These are phyloP conservation scores for Phialocephala subalpina DNA, from an alignment of 2,329 filamentous ascomycete genomes.

Conservation along the genomic window DNA sequence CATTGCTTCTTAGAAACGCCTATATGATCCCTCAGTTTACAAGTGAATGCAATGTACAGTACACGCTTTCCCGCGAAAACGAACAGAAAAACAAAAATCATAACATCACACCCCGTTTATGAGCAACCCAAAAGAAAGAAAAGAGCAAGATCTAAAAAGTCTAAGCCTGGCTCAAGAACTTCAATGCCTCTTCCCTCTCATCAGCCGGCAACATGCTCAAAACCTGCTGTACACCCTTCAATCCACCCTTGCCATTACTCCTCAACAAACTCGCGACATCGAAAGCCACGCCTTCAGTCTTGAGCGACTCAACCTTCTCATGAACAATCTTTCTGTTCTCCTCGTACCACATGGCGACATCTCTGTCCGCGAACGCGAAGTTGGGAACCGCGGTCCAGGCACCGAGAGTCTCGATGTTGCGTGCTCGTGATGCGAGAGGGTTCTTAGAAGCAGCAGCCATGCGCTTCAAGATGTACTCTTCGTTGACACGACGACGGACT, in stretches of 20 bases:
- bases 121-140: background rate
- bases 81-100: background rate
- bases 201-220: constrained; percentile 86
- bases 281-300: constrained; percentile 74
- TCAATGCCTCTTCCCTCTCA: constrained; percentile 73
- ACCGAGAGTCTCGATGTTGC: constrained; percentile 77
- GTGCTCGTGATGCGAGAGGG: constrained; percentile 61
- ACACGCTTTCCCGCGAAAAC: constrained; percentile 15
- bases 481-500: constrained; percentile 92
- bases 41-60: constrained; percentile 24
- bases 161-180: constrained; percentile 40
- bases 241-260: constrained; percentile 71
- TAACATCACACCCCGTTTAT: background rate
- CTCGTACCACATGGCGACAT: constrained; percentile 95
- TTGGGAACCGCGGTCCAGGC: constrained; percentile 83
- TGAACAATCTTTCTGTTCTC: constrained; percentile 86
- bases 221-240: constrained; percentile 88
- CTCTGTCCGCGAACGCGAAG: constrained; percentile 81
- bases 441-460: constrained; percentile 63
- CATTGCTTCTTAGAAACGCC: constrained; percentile 22
- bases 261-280: constrained; percentile 75
- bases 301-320: constrained; percentile 85
- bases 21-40: constrained; percentile 22
- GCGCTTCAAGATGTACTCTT: constrained; percentile 95
- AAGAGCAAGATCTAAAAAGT: background rate